Evolutionary conservation across 805 yeast species (phyloP).

Genomic region (Pichia heedii): DNA sequence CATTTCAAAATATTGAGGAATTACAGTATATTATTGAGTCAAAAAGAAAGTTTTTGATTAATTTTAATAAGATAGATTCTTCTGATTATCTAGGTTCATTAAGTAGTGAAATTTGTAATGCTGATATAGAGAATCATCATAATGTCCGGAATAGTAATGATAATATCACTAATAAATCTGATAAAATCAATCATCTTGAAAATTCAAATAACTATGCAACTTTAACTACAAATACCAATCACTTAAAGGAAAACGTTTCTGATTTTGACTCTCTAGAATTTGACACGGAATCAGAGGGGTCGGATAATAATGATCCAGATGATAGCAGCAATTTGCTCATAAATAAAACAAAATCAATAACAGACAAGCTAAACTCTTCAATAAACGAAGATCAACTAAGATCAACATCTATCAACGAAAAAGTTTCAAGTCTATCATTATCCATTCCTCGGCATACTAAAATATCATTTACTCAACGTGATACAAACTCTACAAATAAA

Average conservation of each 20-base stretch:
- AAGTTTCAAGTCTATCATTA: background rate
- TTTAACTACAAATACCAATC: too few species aligned
- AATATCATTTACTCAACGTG: background rate
- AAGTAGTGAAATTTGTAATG: background rate
- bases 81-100: background rate
- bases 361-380: background rate
- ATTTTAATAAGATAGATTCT: background rate
- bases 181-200: too few species aligned
- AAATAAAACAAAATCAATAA: background rate
- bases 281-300: background rate
- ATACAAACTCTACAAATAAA: background rate
- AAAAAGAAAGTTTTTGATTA: background rate
- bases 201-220: too few species aligned
- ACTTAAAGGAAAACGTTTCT: too few species aligned
- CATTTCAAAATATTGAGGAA: slow-evolving; percentile 21
- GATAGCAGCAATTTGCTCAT: background rate
- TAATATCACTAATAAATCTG: too few species aligned
- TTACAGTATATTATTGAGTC: slow-evolving; percentile 10
- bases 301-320: background rate
- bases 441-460: background rate
- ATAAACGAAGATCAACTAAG: background rate
- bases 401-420: background rate
- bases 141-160: too few species aligned
- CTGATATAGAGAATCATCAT: too few species aligned
- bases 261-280: background rate